Conservation (phyloP, 2,329 filamentous ascomycete genomes). For the Cytospora chrysosperma region DNA sequence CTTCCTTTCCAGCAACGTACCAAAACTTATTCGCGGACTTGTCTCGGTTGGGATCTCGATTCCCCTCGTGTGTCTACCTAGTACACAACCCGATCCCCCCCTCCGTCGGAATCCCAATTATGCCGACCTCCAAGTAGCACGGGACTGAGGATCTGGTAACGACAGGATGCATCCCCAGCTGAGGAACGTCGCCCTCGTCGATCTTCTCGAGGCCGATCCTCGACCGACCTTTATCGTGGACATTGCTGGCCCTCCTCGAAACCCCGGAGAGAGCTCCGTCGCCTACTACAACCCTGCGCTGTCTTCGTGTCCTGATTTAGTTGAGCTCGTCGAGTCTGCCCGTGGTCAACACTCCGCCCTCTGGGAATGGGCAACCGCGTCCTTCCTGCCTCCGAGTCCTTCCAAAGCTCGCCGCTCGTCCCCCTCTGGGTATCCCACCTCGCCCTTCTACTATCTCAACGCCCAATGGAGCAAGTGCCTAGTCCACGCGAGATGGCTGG, state of each 20-base stretch:
- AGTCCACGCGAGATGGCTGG: conserved; percentile 34
- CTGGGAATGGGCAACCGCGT: conserved; percentile 33
- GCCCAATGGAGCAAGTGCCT: conserved; percentile 36
- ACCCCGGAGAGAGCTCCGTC: conserved; percentile 20
- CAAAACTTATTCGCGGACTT: not conserved
- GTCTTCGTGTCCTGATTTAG: conserved; percentile 26
- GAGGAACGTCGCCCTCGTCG: conserved; percentile 34
- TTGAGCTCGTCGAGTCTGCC: conserved; percentile 27
- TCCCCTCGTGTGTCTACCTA: conserved; percentile 3
- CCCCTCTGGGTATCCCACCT: conserved; percentile 22
- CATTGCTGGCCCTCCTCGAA: conserved; percentile 19
- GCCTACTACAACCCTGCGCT: conserved; percentile 35
- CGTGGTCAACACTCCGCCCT: conserved; percentile 28
- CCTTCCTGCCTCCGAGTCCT: conserved; percentile 14
- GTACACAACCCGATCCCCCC: conserved; percentile 4
- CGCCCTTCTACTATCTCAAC: conserved; percentile 31
- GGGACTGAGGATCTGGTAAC: conserved; percentile 14
- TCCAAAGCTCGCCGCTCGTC: conserved; percentile 23
- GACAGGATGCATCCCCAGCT: conserved; percentile 23
- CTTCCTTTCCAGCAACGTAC: not conserved
- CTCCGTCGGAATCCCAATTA: conserved; percentile 18
- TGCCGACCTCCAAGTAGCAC: conserved; percentile 21
- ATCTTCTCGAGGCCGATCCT: conserved; percentile 40
- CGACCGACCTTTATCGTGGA: conserved; percentile 38
- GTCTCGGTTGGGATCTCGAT: not conserved